These are phyloP conservation scores for Salvia hispanica DNA, from an alignment of 257 asterid species.

Conservation along the genomic window DNA sequence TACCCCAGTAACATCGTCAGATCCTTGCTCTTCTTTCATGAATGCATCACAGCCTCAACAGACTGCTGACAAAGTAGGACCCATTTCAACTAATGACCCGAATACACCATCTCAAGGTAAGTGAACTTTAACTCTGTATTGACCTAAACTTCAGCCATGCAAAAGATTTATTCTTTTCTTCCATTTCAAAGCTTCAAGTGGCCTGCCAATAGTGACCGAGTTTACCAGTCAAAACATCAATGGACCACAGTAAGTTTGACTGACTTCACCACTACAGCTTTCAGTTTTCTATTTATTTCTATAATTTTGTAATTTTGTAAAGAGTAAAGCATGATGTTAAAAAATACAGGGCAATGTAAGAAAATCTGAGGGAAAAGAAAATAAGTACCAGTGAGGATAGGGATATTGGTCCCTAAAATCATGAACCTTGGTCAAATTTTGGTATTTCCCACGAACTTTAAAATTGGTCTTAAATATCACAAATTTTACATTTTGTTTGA, in stretches of 20 bases:
- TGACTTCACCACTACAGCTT: not conserved
- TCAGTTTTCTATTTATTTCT: not conserved
- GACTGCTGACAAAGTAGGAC: conserved; percentile 9
- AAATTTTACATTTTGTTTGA: too few relatives aligned
- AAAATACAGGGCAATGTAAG: not conserved
- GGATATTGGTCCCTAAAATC: too few relatives aligned
- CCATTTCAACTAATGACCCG: not conserved
- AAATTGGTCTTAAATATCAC: too few relatives aligned
- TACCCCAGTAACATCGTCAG: conserved; percentile 27
- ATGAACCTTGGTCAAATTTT: too few relatives aligned
- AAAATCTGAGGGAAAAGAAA: not conserved
- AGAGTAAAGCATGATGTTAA: not conserved
- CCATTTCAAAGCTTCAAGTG: conserved; percentile 18
- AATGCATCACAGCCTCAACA: conserved; percentile 23
- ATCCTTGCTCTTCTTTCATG: conserved; percentile 16
- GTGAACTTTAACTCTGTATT: not conserved
- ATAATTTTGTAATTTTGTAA: not conserved
- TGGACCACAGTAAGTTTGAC: conserved; percentile 31
- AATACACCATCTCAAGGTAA: conserved; percentile 29
- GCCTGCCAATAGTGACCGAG: conserved; percentile 14
- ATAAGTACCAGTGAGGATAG: not conserved
- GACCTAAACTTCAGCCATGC: conserved; percentile 5
- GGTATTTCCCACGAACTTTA: too few relatives aligned
- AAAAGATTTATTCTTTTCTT: not conserved
- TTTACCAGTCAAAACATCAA: conserved; percentile 21